phyloP scores from a whole-genome alignment of 2,329 filamentous ascomycete genomes.

The Phialophora tarda region DNA sequence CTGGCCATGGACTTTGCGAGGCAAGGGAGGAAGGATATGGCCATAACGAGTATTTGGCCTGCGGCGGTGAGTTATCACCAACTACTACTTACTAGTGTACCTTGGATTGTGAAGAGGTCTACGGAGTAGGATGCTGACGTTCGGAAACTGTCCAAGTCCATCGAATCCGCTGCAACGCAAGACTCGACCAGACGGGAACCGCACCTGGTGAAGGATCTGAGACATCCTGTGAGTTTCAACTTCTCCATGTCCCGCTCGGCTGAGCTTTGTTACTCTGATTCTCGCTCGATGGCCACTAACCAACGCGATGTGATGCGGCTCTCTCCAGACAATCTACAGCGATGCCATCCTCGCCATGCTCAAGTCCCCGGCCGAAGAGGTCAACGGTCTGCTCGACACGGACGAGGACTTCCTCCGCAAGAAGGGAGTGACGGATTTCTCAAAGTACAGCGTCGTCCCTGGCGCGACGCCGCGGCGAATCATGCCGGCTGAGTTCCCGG shows the following conservation, averaged over 20 bases:
- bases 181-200: conserved; percentile 52
- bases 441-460: conserved; percentile 71
- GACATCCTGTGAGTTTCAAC: conserved; percentile 58
- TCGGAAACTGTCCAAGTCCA: conserved; percentile 53
- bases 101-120: background rate
- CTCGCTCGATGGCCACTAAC: background rate
- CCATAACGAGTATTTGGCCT: conserved; percentile 82
- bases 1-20: conserved; percentile 80
- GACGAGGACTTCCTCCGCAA: conserved; percentile 81
- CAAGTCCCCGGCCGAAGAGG: conserved; percentile 59
- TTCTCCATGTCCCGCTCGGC: no score
- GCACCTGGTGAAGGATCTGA: conserved; percentile 62
- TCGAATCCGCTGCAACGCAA: conserved; percentile 76
- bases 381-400: conserved; percentile 74
- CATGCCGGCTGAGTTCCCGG: conserved; percentile 74
- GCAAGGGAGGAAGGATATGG: conserved; percentile 70
- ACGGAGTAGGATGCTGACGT: background rate
- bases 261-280: background rate
- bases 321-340: conserved; percentile 69
- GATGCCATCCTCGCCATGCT: conserved; percentile 79
- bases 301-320: background rate
- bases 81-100: background rate
- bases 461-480: conserved; percentile 72
- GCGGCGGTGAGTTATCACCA: conserved; percentile 62
- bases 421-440: conserved; percentile 72